These are phyloP conservation scores for Parastagonospora avenae DNA, from an alignment of 2,329 filamentous ascomycete genomes.

Conservation along the genomic window DNA sequence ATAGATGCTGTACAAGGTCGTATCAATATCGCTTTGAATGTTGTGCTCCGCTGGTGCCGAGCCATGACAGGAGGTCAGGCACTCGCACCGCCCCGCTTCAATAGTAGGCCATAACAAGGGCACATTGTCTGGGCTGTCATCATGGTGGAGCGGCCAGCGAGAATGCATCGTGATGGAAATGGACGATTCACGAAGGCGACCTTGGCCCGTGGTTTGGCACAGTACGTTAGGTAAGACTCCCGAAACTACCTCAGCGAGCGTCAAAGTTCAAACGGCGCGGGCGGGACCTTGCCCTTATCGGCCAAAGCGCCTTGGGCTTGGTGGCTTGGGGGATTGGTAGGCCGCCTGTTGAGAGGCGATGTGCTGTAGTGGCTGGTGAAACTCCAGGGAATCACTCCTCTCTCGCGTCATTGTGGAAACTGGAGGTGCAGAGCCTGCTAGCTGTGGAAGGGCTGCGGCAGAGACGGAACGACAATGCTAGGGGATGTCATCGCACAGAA, in stretches of 20 bases:
- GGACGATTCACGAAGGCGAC: conserved; percentile 14
- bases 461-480: neutral
- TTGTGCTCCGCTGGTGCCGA: conserved; percentile 17
- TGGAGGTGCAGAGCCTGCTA: neutral
- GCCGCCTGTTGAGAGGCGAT: conserved; percentile 16
- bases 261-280: conserved; percentile 10
- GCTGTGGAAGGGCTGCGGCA: conserved; percentile 5
- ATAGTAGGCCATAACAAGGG: conserved; percentile 9
- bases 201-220: conserved; percentile 11
- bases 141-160: conserved; percentile 27
- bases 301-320: conserved; percentile 2
- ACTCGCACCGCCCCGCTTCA: conserved; percentile 16
- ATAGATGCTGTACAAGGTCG: conserved; percentile 32
- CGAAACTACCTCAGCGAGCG: conserved; percentile 6
- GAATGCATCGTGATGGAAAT: conserved; percentile 6
- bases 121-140: conserved; percentile 22
- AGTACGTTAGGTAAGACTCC: conserved; percentile 14
- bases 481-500: neutral
- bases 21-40: conserved; percentile 37
- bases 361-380: conserved; percentile 10
- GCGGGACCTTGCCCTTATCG: conserved; percentile 5
- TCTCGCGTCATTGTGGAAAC: conserved; percentile 9
- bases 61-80: conserved; percentile 9
- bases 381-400: conserved; percentile 1
- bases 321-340: conserved; percentile 11